Evolutionary conservation across 2,329 filamentous ascomycete genomes (phyloP).

Genomic region (Aspergillus pseudoterreus): DNA sequence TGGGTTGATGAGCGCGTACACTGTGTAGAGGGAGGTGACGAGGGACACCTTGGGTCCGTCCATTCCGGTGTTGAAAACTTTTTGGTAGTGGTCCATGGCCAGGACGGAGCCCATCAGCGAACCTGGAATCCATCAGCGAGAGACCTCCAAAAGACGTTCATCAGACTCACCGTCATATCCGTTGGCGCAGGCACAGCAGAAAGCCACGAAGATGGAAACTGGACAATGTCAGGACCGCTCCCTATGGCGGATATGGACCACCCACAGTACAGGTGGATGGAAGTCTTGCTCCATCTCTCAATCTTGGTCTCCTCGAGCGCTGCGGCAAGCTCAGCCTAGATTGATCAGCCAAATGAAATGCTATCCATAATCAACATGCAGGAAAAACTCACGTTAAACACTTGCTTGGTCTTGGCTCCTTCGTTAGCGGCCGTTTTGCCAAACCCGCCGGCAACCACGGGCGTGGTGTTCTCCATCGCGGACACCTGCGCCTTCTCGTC

Average conservation of each 20-base stretch:
- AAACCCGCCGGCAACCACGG: conserved; percentile 2
- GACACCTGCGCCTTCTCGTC: background rate
- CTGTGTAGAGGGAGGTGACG: background rate
- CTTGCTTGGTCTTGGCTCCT: conserved; percentile 40
- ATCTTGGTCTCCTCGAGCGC: conserved; percentile 48
- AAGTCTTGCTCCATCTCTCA: conserved; percentile 25
- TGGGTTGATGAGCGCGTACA: background rate
- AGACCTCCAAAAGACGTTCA: background rate
- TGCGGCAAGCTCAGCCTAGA: conserved; percentile 48
- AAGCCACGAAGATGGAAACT: conserved; percentile 44
- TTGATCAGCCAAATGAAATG: no score
- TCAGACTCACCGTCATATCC: background rate
- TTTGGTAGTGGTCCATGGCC: background rate
- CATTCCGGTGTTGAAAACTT: background rate
- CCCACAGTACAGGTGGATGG: conserved; percentile 30
- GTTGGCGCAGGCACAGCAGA: conserved; percentile 20
- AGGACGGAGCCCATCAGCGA: background rate
- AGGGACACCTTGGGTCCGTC: background rate
- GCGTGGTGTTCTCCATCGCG: background rate
- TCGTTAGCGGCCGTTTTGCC: conserved; percentile 21
- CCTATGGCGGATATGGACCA: background rate
- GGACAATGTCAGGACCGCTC: conserved; percentile 4
- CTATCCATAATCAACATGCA: background rate
- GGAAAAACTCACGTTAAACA: conserved; percentile 38
- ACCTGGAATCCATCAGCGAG: background rate